Evolutionary conservation across 768 basidiomycete genomes (phyloP).

Genomic region (Collybia sordida): DNA sequence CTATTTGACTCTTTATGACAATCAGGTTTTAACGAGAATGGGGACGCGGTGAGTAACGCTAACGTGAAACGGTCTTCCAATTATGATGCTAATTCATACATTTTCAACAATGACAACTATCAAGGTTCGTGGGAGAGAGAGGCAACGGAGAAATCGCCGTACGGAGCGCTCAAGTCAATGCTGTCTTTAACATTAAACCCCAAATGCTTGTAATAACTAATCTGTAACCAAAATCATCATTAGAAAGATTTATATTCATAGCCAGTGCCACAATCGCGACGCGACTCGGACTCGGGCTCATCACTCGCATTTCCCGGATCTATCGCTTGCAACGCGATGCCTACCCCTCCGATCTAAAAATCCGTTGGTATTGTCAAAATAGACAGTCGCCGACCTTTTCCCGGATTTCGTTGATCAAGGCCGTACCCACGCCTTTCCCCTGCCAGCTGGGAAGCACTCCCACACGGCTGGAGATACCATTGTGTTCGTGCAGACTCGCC

Average conservation of each 20-base stretch:
- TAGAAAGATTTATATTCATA: neutral
- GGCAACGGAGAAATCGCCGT: constrained; percentile 8
- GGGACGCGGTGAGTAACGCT: too few species aligned
- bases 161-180: constrained; percentile 4
- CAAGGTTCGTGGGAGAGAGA: constrained; percentile 6
- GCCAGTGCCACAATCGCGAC: too few species aligned
- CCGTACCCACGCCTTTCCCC: constrained; percentile 10
- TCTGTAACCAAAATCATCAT: neutral
- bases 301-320: constrained; percentile 7
- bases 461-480: constrained; percentile 10
- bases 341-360: constrained; percentile 2
- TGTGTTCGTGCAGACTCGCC: constrained; percentile 4
- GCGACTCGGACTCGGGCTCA: neutral
- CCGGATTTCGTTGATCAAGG: constrained; percentile 8
- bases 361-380: neutral
- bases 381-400: neutral
- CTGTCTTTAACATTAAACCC: constrained; percentile 8
- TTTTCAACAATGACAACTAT: too few species aligned
- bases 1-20: too few species aligned
- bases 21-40: too few species aligned
- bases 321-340: constrained; percentile 3
- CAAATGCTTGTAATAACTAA: constrained; percentile 8
- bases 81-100: too few species aligned
- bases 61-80: too few species aligned
- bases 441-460: constrained; percentile 8